Conservation (phyloP, 2,329 filamentous ascomycete species). For the Ceratocystis cubensis region DNA sequence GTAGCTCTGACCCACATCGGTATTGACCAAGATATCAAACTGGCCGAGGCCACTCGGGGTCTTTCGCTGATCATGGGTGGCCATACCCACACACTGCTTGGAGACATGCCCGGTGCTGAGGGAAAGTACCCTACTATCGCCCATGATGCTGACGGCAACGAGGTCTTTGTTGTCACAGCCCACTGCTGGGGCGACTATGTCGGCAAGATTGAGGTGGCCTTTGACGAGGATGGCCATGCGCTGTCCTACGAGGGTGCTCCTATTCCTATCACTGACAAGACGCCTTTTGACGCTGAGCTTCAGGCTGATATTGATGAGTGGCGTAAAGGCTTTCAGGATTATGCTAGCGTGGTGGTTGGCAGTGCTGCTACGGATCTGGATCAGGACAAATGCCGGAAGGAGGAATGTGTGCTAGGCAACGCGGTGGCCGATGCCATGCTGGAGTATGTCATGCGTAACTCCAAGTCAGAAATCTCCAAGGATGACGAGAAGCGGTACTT, state of each 20-base stretch:
- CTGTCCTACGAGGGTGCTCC: slow-evolving; percentile 51
- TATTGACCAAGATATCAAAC: slow-evolving; percentile 49
- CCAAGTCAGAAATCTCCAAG: slow-evolving; percentile 36
- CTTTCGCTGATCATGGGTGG: slow-evolving; percentile 57
- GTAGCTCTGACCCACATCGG: slow-evolving; percentile 56
- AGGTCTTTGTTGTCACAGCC: slow-evolving; percentile 56
- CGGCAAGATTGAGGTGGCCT: slow-evolving; percentile 54
- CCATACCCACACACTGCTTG: slow-evolving; percentile 48
- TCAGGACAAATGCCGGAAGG: slow-evolving; percentile 43
- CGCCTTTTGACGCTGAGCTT: slow-evolving; percentile 42
- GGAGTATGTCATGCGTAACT: slow-evolving; percentile 32
- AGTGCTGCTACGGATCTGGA: slow-evolving; percentile 43
- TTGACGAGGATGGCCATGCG: slow-evolving; percentile 47
- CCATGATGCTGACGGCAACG: slow-evolving; percentile 47
- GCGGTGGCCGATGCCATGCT: slow-evolving; percentile 49
- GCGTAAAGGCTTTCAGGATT: slow-evolving; percentile 49
- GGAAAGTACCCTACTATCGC: slow-evolving; percentile 53
- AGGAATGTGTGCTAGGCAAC: slow-evolving; percentile 47
- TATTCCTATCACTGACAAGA: slow-evolving; percentile 51
- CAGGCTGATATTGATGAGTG: slow-evolving; percentile 47
- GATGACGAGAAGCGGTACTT: slow-evolving; percentile 34
- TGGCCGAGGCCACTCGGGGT: slow-evolving; percentile 47
- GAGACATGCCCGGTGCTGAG: slow-evolving; percentile 43
- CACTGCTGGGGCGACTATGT: slow-evolving; percentile 58
- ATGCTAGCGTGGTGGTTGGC: slow-evolving; percentile 45